Base-by-base conservation (phyloP, 2,329 filamentous ascomycete species). In the Aspergillus sp. region DNA sequence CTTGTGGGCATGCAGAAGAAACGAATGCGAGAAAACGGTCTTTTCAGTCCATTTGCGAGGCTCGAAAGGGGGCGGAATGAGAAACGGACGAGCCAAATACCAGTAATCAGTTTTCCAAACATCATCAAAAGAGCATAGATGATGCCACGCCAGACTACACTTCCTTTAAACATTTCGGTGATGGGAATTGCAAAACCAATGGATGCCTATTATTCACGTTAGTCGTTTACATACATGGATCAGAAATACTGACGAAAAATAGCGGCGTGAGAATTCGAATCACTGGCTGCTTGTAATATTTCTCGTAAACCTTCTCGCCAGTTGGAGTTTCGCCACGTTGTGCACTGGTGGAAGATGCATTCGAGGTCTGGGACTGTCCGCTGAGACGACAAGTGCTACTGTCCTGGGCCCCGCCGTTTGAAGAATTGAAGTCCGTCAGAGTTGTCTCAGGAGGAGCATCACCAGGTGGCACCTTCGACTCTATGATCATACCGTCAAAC, bases 181-280 rank as follows among this genome's bases (percentile, higher is more conserved):
- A 91, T 83, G 0, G 87, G 87, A 1, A 93, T 86, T 0, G 86
- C 83, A 58, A 91, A 90, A 0, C 87, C 87, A 32, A 91, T 85
- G 0, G 77, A 81, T 2, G 76, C 60, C 62, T 67, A 26, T 6
- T 30, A 10, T 38, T 7, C 3, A 57, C 76, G 62, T 57, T n/a
- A n/a, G n/a, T n/a, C n/a, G n/a, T n/a, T n/a, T n/a, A n/a, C n/a
- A n/a, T n/a, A n/a, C n/a, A n/a, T n/a, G n/a, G n/a, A n/a, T n/a
- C n/a, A n/a, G n/a, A n/a, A n/a, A 6, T 10, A 58, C 76, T 63
- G 57, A 79, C 85, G 55, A 90, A 90, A 65, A 90, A 90, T 44
- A 88, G 76, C 0, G 86, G 85, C 39, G 80, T 80, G 0, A 90
- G 61, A 0, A 90, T 69, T 7, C 69, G 69, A 2, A 76, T 59